Conservation (phyloP, 2,329 filamentous ascomycete genomes). For the Penicillium crustosum region DNA sequence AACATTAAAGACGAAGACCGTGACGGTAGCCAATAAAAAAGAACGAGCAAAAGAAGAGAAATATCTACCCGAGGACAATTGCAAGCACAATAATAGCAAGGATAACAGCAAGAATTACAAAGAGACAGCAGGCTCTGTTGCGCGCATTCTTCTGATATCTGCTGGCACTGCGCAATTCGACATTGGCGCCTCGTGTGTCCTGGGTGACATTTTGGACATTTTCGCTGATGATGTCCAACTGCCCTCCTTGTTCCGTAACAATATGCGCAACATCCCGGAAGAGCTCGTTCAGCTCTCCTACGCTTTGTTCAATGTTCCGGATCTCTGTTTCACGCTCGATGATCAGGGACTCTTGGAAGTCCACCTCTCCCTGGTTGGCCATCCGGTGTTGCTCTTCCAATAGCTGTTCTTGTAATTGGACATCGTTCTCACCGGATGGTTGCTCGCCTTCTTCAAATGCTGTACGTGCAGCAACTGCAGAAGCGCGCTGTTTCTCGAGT, state of each 20-base stretch:
- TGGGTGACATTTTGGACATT: slow-evolving; percentile 82
- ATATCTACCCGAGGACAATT: slow-evolving; percentile 67
- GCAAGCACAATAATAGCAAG: slow-evolving; percentile 87
- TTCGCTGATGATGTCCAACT: slow-evolving; percentile 80
- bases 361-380: slow-evolving; percentile 89
- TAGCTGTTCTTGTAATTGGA: slow-evolving; percentile 63
- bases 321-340: slow-evolving; percentile 97
- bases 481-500: slow-evolving; percentile 88
- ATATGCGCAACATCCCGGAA: slow-evolving; percentile 99
- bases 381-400: slow-evolving; percentile 76
- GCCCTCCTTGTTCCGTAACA: slow-evolving; percentile 87
- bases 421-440: slow-evolving; percentile 36
- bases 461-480: slow-evolving; percentile 76
- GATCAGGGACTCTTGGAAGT: slow-evolving; percentile 95
- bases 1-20: slow-evolving; percentile 11
- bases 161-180: slow-evolving; percentile 80
- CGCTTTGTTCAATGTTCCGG: slow-evolving; percentile 93
- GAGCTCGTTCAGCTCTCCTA: slow-evolving; percentile 91
- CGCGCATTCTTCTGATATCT: slow-evolving; percentile 93
- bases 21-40: slow-evolving; percentile 10
- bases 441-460: slow-evolving; percentile 63
- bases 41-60: slow-evolving; percentile 11
- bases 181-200: slow-evolving; percentile 80
- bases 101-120: slow-evolving; percentile 85
- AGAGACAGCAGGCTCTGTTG: slow-evolving; percentile 88